Evolutionary conservation across 768 basidiomycete genomes (phyloP).

Genomic region (Mycena pura): DNA sequence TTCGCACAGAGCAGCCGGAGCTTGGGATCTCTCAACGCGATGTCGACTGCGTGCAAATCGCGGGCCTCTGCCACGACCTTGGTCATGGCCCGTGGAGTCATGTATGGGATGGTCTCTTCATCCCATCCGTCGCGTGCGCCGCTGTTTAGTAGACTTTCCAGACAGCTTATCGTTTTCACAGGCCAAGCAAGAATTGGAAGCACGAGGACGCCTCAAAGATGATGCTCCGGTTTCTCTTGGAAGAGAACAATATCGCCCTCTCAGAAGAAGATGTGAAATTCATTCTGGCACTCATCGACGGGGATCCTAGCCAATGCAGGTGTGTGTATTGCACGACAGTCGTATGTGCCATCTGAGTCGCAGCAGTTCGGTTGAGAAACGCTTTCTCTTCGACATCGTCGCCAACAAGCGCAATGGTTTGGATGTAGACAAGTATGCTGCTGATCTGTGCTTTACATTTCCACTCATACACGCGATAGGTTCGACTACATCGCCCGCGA

Average conservation of each 20-base stretch:
- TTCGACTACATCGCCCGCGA: constrained; percentile 87
- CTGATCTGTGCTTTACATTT: not conserved
- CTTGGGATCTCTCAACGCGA: constrained; percentile 75
- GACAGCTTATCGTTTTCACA: constrained; percentile 26
- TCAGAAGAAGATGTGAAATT: constrained; percentile 57
- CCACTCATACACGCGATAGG: constrained; percentile 41
- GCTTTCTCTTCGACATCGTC: constrained; percentile 84
- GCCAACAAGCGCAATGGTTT: constrained; percentile 83
- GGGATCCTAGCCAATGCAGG: constrained; percentile 59
- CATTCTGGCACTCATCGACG: constrained; percentile 82
- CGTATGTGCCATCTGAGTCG: constrained; percentile 7
- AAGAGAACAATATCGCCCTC: constrained; percentile 60
- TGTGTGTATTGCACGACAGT: constrained; percentile 30
- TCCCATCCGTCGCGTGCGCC: constrained; percentile 70
- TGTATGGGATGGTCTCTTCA: constrained; percentile 80
- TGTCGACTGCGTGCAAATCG: constrained; percentile 77
- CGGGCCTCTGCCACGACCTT: constrained; percentile 84
- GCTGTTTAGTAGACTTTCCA: not conserved
- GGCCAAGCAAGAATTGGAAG: constrained; percentile 61
- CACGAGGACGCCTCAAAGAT: constrained; percentile 84
- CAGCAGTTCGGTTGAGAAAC: constrained; percentile 56
- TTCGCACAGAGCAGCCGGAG: constrained; percentile 63
- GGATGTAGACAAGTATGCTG: constrained; percentile 81
- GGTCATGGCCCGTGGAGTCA: constrained; percentile 90
- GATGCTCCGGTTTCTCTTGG: constrained; percentile 79